phyloP scores from a whole-genome alignment of 1,284 basidiomycete genomes.

The Trichosporon sp. region DNA sequence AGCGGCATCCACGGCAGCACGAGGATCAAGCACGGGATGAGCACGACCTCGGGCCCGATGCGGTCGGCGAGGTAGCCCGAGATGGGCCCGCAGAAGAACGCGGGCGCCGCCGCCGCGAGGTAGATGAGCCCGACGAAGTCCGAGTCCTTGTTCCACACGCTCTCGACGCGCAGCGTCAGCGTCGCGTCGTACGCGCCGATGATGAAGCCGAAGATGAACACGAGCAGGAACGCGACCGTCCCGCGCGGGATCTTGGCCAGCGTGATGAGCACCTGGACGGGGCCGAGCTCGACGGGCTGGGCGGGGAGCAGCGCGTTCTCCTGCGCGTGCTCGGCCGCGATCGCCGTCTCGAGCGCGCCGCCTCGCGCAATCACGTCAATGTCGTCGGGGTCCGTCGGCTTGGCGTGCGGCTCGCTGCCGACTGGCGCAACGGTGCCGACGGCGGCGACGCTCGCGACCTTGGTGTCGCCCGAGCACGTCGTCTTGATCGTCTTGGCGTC shows the following conservation, averaged over 20 bases:
- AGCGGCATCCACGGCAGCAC: constrained; percentile 65
- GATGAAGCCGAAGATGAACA: constrained; percentile 59
- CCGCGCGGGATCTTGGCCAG: constrained; percentile 59
- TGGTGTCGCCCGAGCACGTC: not conserved
- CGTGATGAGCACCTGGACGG: constrained; percentile 51
- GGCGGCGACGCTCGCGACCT: not conserved
- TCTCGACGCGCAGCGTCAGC: constrained; percentile 62
- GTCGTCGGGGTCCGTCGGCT: not conserved
- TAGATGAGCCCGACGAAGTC: constrained; percentile 65
- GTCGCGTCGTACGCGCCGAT: constrained; percentile 38
- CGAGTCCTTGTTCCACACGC: constrained; percentile 60
- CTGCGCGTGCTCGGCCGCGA: not conserved
- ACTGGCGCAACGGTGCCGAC: not conserved
- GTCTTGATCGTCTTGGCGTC: not conserved
- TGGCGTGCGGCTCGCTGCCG: not conserved
- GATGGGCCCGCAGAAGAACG: constrained; percentile 58
- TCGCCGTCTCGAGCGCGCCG: constrained; percentile 5
- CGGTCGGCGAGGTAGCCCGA: constrained; percentile 62
- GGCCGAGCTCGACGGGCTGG: constrained; percentile 32
- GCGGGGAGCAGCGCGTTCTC: constrained; percentile 8
- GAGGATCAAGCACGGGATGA: constrained; percentile 55
- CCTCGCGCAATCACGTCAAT: not conserved
- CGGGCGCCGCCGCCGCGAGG: constrained; percentile 64
- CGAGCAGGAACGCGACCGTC: constrained; percentile 54
- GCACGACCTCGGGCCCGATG: constrained; percentile 60